Evolutionary conservation across 352 stramenopile genomes (phyloP), one percentile per base, ranked within the genome.

Genomic region (Globisporangium cystogenes): DNA sequence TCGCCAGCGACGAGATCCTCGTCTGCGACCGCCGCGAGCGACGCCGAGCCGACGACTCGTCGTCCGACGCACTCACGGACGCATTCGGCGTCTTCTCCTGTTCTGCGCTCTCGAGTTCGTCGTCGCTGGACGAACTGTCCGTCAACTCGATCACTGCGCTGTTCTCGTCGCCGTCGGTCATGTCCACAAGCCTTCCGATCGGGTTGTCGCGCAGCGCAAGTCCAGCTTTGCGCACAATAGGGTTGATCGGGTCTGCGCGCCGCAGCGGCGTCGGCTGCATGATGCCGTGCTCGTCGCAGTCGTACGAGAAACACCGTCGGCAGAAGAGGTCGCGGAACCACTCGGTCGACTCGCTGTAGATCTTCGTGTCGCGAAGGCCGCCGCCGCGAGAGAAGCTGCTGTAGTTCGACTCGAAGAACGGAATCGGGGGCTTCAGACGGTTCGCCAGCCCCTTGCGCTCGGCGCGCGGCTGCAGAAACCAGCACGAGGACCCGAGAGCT

Each of bases 291-390:
- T 95, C 62, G 44, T 81, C 72, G 52, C 92, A 98, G 62, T 97
- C 87, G 68, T 97, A 98, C 0, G 60, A 76, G 57, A 87, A 97
- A 64, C 92, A 98, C 3, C 83, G 72, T 4, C 86, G 71, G 59
- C 92, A 98, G 56, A 97, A 96, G 4, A 98, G 51, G 53, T 91
- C 74, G 0, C 82, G 75, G 65, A 92, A 93, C 51, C 73, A 86
- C 57, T 96, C 84, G 41, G 81, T 75, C 16, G 87, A 44, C 11
- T 78, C 60, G 40, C 74, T 68, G 39, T 93, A 90, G 0, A 62
- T 60, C 18, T 58, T 65, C 8, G 49, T 58, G 27, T 68, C 53
- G 6, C 80, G 75, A 29, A 87, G 29, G 3, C 76, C 76, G 6
- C 74, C 46, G 3, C 43, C 57, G 1, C 64, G 31, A 20, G 69